Base-by-base conservation (phyloP, 202 grass and related monocot species). In the Elaeis oleifera region DNA sequence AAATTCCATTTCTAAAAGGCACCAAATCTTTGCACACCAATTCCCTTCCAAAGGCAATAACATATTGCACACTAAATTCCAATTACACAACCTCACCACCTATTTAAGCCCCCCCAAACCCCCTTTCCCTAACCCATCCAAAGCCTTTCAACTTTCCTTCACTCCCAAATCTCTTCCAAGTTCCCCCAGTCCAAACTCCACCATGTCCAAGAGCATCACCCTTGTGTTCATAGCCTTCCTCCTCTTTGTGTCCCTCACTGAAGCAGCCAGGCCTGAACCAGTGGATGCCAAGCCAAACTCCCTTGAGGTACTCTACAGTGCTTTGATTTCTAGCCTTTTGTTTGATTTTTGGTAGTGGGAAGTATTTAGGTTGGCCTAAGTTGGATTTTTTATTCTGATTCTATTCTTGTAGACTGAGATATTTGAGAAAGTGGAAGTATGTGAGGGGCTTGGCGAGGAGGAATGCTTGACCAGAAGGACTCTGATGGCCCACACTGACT, bases 381-480 rank as follows among this genome's bases (percentile, higher is more conserved):
- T 14, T 44, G 36, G 36, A 13, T 3, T 21, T 18, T 21, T 9
- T 20, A 19, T 8, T 16, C 0, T 54, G 23, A 3, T 39, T 61
- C 5, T 25, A 16, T 13, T 54, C 8, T 6, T 57, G 19, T 13
- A 52, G 57, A 53, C 6, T 50, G 28, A 31, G 16, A 13, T 49
- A 23, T 63, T 20, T 14, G 21, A 23, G 20, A 79, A 25, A 44
- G 4, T 3, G 15, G 54, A 51, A 24, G 74, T 63, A 7, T 89
- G 89, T 65, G 74, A 85, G 59, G 76, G 64, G 5, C 62, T 53
- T 20, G 73, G 62, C 36, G 69, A 75, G 50, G 79, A 95, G 50
- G 82, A 78, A n/a, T 89, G 89, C 82, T 50, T 86, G 61, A 18
- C 66, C 28, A 64, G 27, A 65, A 76, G 74, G 54, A 68, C 74